Base-by-base conservation (phyloP, 305 asterid genomes). In the Fraxinus latifolia region DNA sequence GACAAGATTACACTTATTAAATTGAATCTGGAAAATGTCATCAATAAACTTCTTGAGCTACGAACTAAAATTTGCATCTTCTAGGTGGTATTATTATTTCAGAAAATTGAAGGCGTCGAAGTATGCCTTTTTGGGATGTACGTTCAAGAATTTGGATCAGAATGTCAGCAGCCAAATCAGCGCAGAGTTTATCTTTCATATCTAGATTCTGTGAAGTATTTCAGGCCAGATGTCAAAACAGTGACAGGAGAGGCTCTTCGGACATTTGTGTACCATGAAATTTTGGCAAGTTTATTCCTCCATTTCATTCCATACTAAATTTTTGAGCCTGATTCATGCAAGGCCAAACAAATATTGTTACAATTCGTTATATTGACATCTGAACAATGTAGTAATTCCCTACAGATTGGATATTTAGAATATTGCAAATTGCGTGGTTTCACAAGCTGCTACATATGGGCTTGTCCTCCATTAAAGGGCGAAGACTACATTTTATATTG, bases 91-190 rank as follows among this genome's bases (percentile, higher is more conserved):
- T 88, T 96, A 70, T 88, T 95, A 85, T 96, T 96, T 90, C 99
- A 96, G 87, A 91, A 89, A 85, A 96, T 96, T 84, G 98, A 96
- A 91, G 98, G 98, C 73, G 98, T 96, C 76, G 99, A 96, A 91
- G 99, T 96, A 67, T 96, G 99, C 91, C 89, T 96, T 75, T 96
- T 95, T 84, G 98, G 99, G 86, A 95, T 96, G 99, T 96, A 95
- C 82, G 95, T 96, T 79, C 99, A 96, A 90, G 99, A 96, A 92
- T 96, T 95, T 77, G 99, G 98, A 88, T 90, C 99, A 58, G 99
- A 96, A 88, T 95, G 98, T 79, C 92, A 85, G 85, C 98, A 92
- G 84, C 98, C 99, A 77, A 96, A 96, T 92, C 97, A 95, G 88
- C 94, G 99, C 21, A 94, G 98, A 53, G 98, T 95, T 85, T 93